Evolutionary conservation across 2,329 filamentous ascomycete genomes (phyloP), one percentile per base, ranked within the genome.

Genomic region (Alternaria solani): DNA sequence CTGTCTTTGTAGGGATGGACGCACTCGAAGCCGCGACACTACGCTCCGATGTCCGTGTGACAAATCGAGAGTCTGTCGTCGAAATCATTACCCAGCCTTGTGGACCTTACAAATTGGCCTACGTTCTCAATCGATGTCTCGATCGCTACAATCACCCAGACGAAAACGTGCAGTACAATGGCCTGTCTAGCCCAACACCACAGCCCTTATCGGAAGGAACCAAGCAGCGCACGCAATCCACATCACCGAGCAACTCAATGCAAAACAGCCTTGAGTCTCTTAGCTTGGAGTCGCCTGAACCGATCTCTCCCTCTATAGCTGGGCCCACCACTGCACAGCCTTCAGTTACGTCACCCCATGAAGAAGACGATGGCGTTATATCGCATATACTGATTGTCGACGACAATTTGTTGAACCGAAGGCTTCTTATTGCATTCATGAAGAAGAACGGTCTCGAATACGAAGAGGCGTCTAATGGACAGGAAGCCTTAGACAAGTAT

Each of bases 361-460:
- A 57, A 48, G 36, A 57, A 6, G 56, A 49, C 3, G 56, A 49
- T 5, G n/a, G 42, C 23, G 25, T 26, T 16, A 30, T 42, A 4
- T 61, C 64, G 4, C 61, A 68, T 5, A 64, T 78, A 0, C 70
- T 81, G 1, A 72, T 81, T 1, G 75, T 77, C 0, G 79, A 81
- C 47, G 79, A 81, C 47, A 81, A 81, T 36, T 16, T 61, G 0
- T 69, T 81, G 38, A 81, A 81, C 20, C 65, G 79, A 2, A 76
- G 68, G 72, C 66, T 79, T 3, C 69, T 79, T 5, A 65, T 66
- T 6, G 70, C 75, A 0, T 78, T 76, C 55, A 66, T 74, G 61
- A 74, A 71, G 16, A 76, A 73, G 34, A 55, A 68, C 14, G 63
- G 63, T 0, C 59, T 73, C 0, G 30, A 43, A 4, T 75, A 73